Base-by-base conservation (phyloP, 2,329 filamentous ascomycete genomes). In the Scytalidium lignicola region DNA sequence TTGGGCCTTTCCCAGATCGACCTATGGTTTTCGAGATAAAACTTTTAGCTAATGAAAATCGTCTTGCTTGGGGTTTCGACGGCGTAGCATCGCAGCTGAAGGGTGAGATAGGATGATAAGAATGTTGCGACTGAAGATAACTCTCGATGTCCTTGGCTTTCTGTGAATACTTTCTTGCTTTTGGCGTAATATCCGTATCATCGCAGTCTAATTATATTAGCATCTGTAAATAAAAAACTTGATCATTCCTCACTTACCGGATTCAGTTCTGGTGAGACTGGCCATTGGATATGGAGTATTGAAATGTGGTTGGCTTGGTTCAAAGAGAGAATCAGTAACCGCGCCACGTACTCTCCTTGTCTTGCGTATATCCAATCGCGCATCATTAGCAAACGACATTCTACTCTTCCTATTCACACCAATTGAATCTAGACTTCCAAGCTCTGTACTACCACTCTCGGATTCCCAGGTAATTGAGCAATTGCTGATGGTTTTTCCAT, bases 401-500 rank as follows among this genome's bases (percentile, higher is more conserved):
- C 15, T 8, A 37, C 5, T n/a, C n/a, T 13, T 37, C 32, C 32
- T 37, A 37, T 37, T 37, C 8, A n/a, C 5, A 8, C 32, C 32
- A 13, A 5, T 13, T 37, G 10, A 17, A 37, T 37, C 32, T 37
- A 37, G 32, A 37, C 5, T 7, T n/a, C 15, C 32, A 17, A 15
- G 15, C 15, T 37, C 15, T 8, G 32, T 17, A 15, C 15, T 37
- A n/a, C 12, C 15, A 37, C 32, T n/a, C 15, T 37, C 32, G 8
- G 10, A 37, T n/a, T 60, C 52, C 51, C 53, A 43, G 44, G 57
- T 43, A 49, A 58, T 19, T 41, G 54, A 47, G 51, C 58, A 53
- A 52, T 58, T 45, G 55, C 58, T 43, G 48, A 65, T 51, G 62
- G 55, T 59, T 48, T 57, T 55, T 58, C 54, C 55, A 64, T 65